phyloP scores from a whole-genome alignment of 2,329 filamentous ascomycete species.

The Fusarium lateritium region DNA sequence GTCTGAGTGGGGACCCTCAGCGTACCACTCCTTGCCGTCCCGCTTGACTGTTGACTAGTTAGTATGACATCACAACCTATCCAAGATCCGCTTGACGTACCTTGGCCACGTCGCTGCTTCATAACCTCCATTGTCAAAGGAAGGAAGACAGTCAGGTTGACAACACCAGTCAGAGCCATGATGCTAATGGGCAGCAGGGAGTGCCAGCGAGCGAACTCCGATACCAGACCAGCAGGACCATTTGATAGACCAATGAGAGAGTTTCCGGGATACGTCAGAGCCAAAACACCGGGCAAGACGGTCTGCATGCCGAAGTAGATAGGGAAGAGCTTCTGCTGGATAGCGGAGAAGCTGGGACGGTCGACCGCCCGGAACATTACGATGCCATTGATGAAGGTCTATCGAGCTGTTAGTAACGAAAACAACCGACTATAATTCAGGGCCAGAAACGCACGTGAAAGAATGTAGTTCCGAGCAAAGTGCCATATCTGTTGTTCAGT shows the following conservation, averaged over 20 bases:
- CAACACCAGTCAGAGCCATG: constrained; percentile 78
- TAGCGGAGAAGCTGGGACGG: constrained; percentile 82
- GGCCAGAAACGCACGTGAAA: constrained; percentile 74
- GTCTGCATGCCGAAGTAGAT: constrained; percentile 92
- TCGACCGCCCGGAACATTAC: constrained; percentile 83
- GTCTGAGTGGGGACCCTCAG: constrained; percentile 82
- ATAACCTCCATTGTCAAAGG: constrained; percentile 84
- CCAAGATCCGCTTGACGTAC: constrained; percentile 60
- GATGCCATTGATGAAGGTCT: constrained; percentile 83
- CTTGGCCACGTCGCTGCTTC: constrained; percentile 82
- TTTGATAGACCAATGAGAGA: constrained; percentile 62
- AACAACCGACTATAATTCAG: no score
- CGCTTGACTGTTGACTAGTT: constrained; percentile 73
- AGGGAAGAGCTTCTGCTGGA: constrained; percentile 87
- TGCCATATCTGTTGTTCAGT: constrained; percentile 78
- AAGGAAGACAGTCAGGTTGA: constrained; percentile 80
- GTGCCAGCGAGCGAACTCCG: constrained; percentile 71
- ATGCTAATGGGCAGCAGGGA: constrained; percentile 78
- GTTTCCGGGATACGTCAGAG: constrained; percentile 84
- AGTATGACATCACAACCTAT: constrained; percentile 13
- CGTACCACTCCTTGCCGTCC: constrained; percentile 90
- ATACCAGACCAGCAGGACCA: constrained; percentile 70
- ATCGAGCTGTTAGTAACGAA: constrained; percentile 26
- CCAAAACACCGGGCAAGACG: constrained; percentile 78
- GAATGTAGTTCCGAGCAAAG: constrained; percentile 86